These are phyloP conservation scores for Tulasnella calospora DNA, from an alignment of 768 basidiomycete species.

Conservation along the genomic window DNA sequence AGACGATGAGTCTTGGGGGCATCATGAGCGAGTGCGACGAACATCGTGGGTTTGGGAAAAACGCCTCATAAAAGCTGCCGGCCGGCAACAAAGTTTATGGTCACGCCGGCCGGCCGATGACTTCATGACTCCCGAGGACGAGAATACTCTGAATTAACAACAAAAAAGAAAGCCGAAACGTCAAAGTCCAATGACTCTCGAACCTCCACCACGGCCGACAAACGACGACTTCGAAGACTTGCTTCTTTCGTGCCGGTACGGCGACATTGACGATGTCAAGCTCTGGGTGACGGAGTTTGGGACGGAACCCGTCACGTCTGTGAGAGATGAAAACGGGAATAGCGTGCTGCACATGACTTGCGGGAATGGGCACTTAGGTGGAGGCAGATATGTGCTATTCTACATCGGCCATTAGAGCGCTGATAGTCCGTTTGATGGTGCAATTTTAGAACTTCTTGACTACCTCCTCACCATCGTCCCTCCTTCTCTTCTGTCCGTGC, in stretches of 20 bases:
- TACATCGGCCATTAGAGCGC: neutral
- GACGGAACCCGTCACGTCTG: constrained; percentile 40
- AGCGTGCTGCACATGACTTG: constrained; percentile 79
- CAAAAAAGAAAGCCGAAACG: neutral
- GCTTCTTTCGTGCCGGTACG: constrained; percentile 79
- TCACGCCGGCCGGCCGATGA: neutral
- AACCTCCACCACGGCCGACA: constrained; percentile 30
- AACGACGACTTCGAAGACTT: constrained; percentile 54
- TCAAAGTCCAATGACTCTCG: constrained; percentile 17
- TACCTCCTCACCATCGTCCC: constrained; percentile 61
- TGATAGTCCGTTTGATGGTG: neutral
- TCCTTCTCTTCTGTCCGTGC: constrained; percentile 51
- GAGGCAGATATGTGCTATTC: neutral
- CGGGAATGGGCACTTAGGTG: constrained; percentile 86
- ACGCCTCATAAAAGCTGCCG: neutral
- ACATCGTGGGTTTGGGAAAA: neutral
- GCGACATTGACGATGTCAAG: constrained; percentile 74
- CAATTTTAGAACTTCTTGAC: constrained; percentile 60
- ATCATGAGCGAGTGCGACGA: neutral
- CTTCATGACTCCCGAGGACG: neutral
- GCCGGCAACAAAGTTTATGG: neutral
- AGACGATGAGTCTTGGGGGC: neutral
- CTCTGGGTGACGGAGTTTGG: constrained; percentile 61
- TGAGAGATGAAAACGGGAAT: constrained; percentile 74
- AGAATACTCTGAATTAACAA: neutral